Percentiles rank a stretch among this genome's conserved stretches.
Evolutionary conservation across 164 flowering plant genomes (phyloP).

Genomic region (Malania oleifera): DNA sequence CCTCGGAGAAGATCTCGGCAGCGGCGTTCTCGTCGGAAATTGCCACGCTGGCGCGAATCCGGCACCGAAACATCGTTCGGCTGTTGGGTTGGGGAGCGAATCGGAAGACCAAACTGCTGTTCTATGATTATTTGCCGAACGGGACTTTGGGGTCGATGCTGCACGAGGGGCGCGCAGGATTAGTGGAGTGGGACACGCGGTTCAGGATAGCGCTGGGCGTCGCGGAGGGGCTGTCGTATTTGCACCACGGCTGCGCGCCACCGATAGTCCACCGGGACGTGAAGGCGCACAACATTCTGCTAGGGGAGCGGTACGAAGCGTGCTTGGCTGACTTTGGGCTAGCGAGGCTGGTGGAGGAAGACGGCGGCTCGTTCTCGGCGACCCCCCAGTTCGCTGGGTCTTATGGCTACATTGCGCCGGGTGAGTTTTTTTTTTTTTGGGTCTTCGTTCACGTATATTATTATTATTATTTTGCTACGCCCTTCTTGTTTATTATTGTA

Average conservation of each 20-base stretch:
- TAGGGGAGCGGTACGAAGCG: slow-evolving; percentile 62
- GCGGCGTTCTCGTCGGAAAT: slow-evolving; percentile 72
- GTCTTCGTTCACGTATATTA: too few species aligned
- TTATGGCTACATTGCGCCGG: slow-evolving; percentile 86
- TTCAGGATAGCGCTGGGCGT: slow-evolving; percentile 68
- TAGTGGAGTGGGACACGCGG: slow-evolving; percentile 63
- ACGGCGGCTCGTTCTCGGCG: slow-evolving; percentile 30
- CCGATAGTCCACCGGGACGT: slow-evolving; percentile 80
- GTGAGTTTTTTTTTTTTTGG: slow-evolving; percentile 29
- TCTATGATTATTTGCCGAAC: slow-evolving; percentile 62
- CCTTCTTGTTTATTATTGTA: too few species aligned
- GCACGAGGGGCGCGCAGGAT: slow-evolving; percentile 41
- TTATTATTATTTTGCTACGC: too few species aligned
- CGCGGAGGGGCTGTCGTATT: slow-evolving; percentile 72
- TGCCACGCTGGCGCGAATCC: slow-evolving; percentile 59
- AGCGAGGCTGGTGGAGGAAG: slow-evolving; percentile 58
- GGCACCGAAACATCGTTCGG: slow-evolving; percentile 75
- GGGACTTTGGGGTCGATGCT: slow-evolving; percentile 53
- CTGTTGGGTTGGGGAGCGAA: slow-evolving; percentile 72
- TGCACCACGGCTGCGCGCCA: slow-evolving; percentile 84
- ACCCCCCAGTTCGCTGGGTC: slow-evolving; percentile 79
- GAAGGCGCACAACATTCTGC: slow-evolving; percentile 64
- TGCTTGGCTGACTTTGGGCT: slow-evolving; percentile 80
- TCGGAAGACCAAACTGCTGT: slow-evolving; percentile 48
- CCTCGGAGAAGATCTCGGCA: slow-evolving; percentile 51